Base-by-base conservation (phyloP, 225 moss, liverwort and hornwort genomes). In the Polytrichum formosum region DNA sequence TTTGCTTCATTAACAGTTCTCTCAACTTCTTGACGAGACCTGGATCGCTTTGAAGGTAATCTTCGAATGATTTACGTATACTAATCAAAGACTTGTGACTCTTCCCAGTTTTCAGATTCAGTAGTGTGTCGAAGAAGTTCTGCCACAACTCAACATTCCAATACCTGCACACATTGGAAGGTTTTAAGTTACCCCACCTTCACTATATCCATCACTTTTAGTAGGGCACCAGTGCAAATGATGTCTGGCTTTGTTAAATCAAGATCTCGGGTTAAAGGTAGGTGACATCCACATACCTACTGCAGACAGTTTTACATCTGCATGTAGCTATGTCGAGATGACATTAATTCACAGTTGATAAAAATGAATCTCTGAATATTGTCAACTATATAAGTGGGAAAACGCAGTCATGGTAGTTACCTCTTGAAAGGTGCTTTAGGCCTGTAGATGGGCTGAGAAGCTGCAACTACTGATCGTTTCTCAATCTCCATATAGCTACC, bases 401-500 rank as follows among this genome's bases (percentile, higher is more conserved):
- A 64, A 2, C 27, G 5, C 6, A 29, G 10, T 10, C 19, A 18
- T 54, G 18, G 54, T 28, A 63, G 66, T 76, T 84, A 84, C 96
- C 96, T 88, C 78, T 84, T 94, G 64, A 91, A 92, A 2, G 88
- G 74, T 71, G 94, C 80, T 76, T 83, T 94, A 8, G 90, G 92
- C 66, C 88, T 83, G 79, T 89, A 84, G 30, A 77, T 73, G 46
- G 65, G 64, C 72, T 70, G 73, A 6, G 79, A 82, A 63, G 80
- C 75, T 16, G 72, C 79, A 67, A 26, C 79, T 22, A 59, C 31
- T 23, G 84, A 61, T 65, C 68, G 56, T 74, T 92, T 94, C 70
- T 94, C 86, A 54, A 94, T 65, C 78, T 94, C 92, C 98, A 98
- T 92, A 64, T 98, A 98, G 70, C 28, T 91, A 31, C 92, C 94